phyloP scores from a whole-genome alignment of 441 rosid genomes.

The Arabidopsis lyrata region DNA sequence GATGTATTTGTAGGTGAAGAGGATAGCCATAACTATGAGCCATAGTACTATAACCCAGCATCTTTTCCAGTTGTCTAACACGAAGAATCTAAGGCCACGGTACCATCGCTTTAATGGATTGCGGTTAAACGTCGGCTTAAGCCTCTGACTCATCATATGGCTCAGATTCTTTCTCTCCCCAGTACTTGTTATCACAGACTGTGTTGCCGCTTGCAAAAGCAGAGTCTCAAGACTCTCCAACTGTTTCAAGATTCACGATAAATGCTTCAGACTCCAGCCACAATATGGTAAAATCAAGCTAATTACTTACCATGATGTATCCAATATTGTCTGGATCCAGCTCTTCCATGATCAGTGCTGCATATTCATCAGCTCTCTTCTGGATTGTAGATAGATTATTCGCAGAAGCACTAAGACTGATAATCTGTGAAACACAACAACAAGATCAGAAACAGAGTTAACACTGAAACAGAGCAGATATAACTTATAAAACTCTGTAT shows the following conservation, averaged over 20 bases:
- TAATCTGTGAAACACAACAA: slow-evolving; percentile 47
- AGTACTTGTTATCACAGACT: slow-evolving; percentile 47
- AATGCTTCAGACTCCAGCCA: neutral
- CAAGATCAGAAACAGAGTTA: slow-evolving; percentile 1
- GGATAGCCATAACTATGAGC: slow-evolving; percentile 52
- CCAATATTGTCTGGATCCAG: slow-evolving; percentile 58
- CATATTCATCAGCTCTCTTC: slow-evolving; percentile 57
- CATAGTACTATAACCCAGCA: slow-evolving; percentile 64
- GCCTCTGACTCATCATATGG: slow-evolving; percentile 63
- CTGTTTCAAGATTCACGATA: slow-evolving; percentile 45
- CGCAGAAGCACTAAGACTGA: slow-evolving; percentile 63
- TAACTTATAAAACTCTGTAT: neutral
- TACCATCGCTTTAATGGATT: slow-evolving; percentile 53
- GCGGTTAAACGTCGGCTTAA: slow-evolving; percentile 53
- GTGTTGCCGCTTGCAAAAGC: slow-evolving; percentile 52
- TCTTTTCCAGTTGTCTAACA: slow-evolving; percentile 65
- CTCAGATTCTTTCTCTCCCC: slow-evolving; percentile 60
- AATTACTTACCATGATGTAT: slow-evolving; percentile 52
- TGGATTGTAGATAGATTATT: slow-evolving; percentile 55
- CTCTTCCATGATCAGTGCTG: slow-evolving; percentile 68
- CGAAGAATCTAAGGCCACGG: slow-evolving; percentile 48
- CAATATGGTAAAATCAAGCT: neutral
- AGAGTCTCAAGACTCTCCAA: slow-evolving; percentile 57
- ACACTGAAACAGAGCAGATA: neutral
- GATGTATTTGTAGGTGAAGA: slow-evolving; percentile 57